phyloP scores from a whole-genome alignment of 768 basidiomycete genomes.

The Kwoniella dejecticola region DNA sequence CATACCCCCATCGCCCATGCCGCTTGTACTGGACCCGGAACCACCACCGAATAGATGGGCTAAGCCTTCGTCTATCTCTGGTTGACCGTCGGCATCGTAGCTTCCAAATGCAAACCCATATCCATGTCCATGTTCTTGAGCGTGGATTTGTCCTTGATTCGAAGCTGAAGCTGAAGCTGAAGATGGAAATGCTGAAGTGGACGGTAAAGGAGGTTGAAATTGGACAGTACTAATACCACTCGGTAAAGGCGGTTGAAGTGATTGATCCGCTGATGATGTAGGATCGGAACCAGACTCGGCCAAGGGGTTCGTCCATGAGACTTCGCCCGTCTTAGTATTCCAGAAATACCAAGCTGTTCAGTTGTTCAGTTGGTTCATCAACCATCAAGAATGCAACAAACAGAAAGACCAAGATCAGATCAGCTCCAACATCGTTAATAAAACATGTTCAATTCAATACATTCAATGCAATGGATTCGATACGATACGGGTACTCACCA shows the following conservation, averaged over 20 bases:
- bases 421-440: background rate
- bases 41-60: conserved; percentile 16
- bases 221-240: too few relatives aligned
- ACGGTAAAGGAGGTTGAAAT: conserved; percentile 12
- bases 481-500: conserved; percentile 34
- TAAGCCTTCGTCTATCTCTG: conserved; percentile 18
- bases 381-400: too few relatives aligned
- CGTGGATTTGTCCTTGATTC: conserved; percentile 11
- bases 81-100: background rate
- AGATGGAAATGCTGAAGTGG: background rate
- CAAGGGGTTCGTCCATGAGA: conserved; percentile 55
- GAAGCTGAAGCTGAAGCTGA: background rate
- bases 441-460: too few relatives aligned
- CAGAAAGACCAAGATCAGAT: background rate
- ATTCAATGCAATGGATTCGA: too few relatives aligned
- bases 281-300: conserved; percentile 24
- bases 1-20: background rate
- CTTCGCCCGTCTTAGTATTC: conserved; percentile 50
- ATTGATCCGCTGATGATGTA: background rate
- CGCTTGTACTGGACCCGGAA: background rate
- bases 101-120: background rate
- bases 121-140: too few relatives aligned
- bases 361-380: too few relatives aligned
- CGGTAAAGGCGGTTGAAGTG: conserved; percentile 10
- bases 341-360: conserved; percentile 54